phyloP scores from a whole-genome alignment of 176 grass and related monocot species.

The Secale cereale region DNA sequence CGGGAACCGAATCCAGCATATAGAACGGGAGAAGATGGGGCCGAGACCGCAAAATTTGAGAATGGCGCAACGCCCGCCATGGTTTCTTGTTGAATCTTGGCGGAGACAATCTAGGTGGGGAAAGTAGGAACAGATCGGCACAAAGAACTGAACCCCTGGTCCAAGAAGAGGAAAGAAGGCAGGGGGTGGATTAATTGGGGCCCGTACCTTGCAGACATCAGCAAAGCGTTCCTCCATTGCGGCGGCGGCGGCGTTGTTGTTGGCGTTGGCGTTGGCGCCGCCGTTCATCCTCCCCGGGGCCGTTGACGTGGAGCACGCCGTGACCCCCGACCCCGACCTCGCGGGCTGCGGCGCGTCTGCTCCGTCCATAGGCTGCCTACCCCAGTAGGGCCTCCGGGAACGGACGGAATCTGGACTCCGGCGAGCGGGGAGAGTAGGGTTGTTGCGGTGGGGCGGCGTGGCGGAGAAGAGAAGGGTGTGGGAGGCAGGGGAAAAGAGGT shows the following conservation, averaged over 20 bases:
- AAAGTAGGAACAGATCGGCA: background rate
- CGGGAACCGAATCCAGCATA: background rate
- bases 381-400: background rate
- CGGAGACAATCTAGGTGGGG: background rate
- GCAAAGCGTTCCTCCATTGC: conserved; percentile 39
- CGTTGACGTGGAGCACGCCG: background rate
- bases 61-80: background rate
- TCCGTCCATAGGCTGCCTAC: conserved; percentile 14
- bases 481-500: background rate
- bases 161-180: background rate
- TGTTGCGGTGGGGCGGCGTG: background rate
- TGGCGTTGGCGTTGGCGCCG: background rate
- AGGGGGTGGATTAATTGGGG: background rate
- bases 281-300: background rate
- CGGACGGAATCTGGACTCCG: background rate
- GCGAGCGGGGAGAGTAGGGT: conserved; percentile 30
- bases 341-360: conserved; percentile 3
- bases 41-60: background rate
- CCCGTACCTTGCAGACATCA: conserved; percentile 40
- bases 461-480: background rate
- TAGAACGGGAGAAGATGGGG: background rate
- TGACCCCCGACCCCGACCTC: conserved; percentile 13
- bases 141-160: no score
- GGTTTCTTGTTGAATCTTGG: background rate
- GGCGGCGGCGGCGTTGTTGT: background rate